Percentiles rank a stretch among this genome's conserved stretches.
phyloP scores from a whole-genome alignment of 352 stramenopile species.

The Chrysophaeum taylorii region DNA sequence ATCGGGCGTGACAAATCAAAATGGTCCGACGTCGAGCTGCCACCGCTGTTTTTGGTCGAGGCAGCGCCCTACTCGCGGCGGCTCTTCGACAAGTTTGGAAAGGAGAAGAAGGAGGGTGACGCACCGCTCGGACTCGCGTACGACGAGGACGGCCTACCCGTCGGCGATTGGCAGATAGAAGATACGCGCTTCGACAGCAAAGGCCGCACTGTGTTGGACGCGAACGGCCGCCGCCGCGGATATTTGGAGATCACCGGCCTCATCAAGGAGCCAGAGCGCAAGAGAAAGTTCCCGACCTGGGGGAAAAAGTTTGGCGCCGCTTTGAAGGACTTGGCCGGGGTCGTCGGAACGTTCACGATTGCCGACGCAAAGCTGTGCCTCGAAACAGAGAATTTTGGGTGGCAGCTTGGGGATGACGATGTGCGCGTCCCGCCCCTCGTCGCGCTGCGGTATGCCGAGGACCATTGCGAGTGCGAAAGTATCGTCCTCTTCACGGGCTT shows the following conservation, averaged over 20 bases:
- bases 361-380: conserved; percentile 1
- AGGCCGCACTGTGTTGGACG: neutral
- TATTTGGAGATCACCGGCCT: neutral
- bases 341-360: neutral
- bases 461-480: neutral
- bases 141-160: conserved; percentile 4
- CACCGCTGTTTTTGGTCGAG: too few relatives aligned
- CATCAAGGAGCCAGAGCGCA: too few relatives aligned
- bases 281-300: neutral
- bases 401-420: neutral
- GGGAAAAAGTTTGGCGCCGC: conserved; percentile 1
- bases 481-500: neutral
- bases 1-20: too few relatives aligned
- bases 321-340: neutral
- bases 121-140: conserved; percentile 7
- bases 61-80: too few relatives aligned
- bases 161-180: neutral
- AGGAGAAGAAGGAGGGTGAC: neutral
- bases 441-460: neutral
- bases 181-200: neutral
- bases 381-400: conserved; percentile 1
- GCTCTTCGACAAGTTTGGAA: neutral
- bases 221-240: neutral
- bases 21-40: too few relatives aligned
- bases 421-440: neutral